Base-by-base conservation (phyloP, 2,329 filamentous ascomycete genomes). In the Diaporthe sp. region DNA sequence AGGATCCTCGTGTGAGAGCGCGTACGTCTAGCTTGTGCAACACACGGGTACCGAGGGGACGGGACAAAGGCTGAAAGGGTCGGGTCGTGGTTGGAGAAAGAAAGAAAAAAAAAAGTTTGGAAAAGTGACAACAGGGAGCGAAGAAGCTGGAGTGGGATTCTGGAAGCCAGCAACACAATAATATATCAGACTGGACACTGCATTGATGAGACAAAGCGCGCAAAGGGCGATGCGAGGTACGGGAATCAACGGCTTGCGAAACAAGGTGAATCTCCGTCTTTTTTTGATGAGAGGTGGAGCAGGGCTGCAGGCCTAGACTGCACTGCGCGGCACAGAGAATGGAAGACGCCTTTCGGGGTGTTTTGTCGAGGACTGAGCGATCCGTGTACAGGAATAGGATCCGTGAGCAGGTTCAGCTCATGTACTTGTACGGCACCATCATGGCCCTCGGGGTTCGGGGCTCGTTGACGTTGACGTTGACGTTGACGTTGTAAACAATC, bases 221-320 rank as follows among this genome's bases (percentile, higher is more conserved):
- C 28, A 33, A 50, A n/a, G 38, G 33, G 33, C 19, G 33, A 15
- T 12, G 35, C 25, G 52, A 54, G 52, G 25, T 5, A 40, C 64
- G 64, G 64, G 47, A 68, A 28, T 12, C 64, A 38, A 54, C 64
- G 47, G 64, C 64, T 68, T 28, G 64, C 64, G 45, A 54, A 40
- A 68, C 45, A 68, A 68, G 64, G 15, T 68, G 64, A 68, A 68
- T 68, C 47, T 68, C 64, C 13, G 64, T 22, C 19, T 40, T 67
- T 67, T 52, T 68, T 38, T n/a, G n/a, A 40, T 68, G 50, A 19
- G 38, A 38, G 47, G 64, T 68, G 64, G 64, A 54, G 64, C 64
- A 35, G 19, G 4, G 42, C 38, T 22, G 38, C 61, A 50, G 61
- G 42, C 61, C 40, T 50, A 22, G 61, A 35, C 35, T 66, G 61